Evolutionary conservation across 106 monocot species (phyloP), one percentile per base, ranked within the genome.

Genomic region (Dioscorea zingiberensis): DNA sequence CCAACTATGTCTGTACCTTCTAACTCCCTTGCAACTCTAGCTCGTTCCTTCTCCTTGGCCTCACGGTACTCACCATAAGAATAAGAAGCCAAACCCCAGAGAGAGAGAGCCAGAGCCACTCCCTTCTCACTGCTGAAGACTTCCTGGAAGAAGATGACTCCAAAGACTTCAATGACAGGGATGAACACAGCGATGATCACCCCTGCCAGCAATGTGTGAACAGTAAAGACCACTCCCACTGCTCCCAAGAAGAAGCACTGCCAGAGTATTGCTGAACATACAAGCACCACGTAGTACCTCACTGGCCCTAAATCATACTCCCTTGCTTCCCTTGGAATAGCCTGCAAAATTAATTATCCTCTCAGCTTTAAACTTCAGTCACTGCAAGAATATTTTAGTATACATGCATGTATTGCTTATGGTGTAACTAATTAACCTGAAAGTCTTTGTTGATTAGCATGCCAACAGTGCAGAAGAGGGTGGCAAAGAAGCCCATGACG

Each of bases 191-290:
- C 51, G 22, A 53, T 27, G 0, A 67, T 9, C 13, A 75, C 21
- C 4, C 75, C 75, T 24, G 53, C 75, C 7, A 75, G 61, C 22
- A 75, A 48, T 13, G 75, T 26, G 13, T 67, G 59, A 2, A 60
- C 26, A 22, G 14, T 61, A 17, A 21, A 61, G 29, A 75, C 68
- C 29, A 54, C 61, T 11, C 68, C 60, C 0, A 75, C 60, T 17
- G 28, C 19, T 0, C 75, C 75, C 62, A 75, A n/a, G 22, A 60
- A 62, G 32, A 60, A 60, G 21, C 48, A 61, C 21, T 69, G 75
- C 54, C 54, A 53, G 48, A 75, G 7, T 38, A 75, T 44, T 29
- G 62, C 44, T 13, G 13, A 27, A 12, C 23, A 68, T 21, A 67
- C 19, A 2, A 75, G 44, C 26, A 75, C 53, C 10, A 68, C 0